Conservation (phyloP, 805 yeast genomes). For the Blastobotrys mokoenaii region DNA sequence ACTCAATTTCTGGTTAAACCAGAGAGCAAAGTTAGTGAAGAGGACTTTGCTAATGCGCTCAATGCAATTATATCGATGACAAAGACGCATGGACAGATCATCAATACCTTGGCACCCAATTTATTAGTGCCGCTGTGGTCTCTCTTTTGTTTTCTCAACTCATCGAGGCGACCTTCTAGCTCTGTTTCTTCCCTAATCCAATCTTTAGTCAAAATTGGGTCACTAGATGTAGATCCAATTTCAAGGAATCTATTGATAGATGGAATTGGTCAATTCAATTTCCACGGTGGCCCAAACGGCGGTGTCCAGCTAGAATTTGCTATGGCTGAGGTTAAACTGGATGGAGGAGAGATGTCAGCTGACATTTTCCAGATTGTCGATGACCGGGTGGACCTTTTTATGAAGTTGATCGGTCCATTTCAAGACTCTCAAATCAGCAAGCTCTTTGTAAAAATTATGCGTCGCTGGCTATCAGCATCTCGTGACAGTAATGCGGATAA, state of each 20-base stretch:
- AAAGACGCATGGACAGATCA: not conserved
- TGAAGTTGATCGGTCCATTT: slow-evolving; percentile 40
- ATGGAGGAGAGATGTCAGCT: not conserved
- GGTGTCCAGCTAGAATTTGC: slow-evolving; percentile 21
- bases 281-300: slow-evolving; percentile 21
- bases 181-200: no score
- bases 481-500: slow-evolving; percentile 25
- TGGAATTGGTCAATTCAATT: slow-evolving; percentile 25
- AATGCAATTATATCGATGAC: slow-evolving; percentile 35
- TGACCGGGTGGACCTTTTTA: slow-evolving; percentile 32
- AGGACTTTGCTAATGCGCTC: slow-evolving; percentile 49
- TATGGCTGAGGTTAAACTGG: not conserved
- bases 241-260: slow-evolving; percentile 26
- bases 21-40: slow-evolving; percentile 29
- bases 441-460: slow-evolving; percentile 44
- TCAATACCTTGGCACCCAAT: slow-evolving; percentile 1
- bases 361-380: slow-evolving; percentile 31
- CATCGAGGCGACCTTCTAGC: slow-evolving; percentile 12
- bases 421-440: slow-evolving; percentile 38
- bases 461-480: slow-evolving; percentile 45
- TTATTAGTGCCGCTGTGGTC: slow-evolving; percentile 18
- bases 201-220: not conserved
- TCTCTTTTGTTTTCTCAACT: slow-evolving; percentile 12
- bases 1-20: slow-evolving; percentile 37
- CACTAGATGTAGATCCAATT: slow-evolving; percentile 23